Evolutionary conservation across 1,284 basidiomycete species (phyloP).

Genomic region (Boletus sp.): DNA sequence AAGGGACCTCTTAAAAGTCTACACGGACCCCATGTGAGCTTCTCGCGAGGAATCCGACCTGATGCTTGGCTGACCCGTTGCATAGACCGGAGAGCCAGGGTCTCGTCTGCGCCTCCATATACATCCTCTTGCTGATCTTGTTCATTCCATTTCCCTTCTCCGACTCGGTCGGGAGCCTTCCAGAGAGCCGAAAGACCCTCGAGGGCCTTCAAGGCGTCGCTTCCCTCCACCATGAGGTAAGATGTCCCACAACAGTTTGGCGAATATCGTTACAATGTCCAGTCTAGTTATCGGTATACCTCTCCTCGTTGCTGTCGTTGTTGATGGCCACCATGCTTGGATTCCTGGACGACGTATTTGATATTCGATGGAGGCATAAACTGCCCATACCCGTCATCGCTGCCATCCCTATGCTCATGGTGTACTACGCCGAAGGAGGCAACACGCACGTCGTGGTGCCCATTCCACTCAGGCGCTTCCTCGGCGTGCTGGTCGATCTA

Average conservation of each 20-base stretch:
- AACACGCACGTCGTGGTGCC: slow-evolving; percentile 95
- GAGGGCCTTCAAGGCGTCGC: slow-evolving; percentile 66
- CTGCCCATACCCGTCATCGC: slow-evolving; percentile 95
- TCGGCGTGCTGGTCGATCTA: slow-evolving; percentile 81
- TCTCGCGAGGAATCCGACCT: not conserved
- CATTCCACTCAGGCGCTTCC: slow-evolving; percentile 64
- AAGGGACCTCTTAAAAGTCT: slow-evolving; percentile 76
- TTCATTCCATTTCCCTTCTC: slow-evolving; percentile 91
- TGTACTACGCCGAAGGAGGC: slow-evolving; percentile 93
- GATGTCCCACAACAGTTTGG: slow-evolving; percentile 21
- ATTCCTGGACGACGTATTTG: slow-evolving; percentile 96
- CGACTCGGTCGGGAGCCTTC: slow-evolving; percentile 53
- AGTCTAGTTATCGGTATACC: slow-evolving; percentile 79
- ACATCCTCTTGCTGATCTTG: slow-evolving; percentile 80
- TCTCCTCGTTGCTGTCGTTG: slow-evolving; percentile 88
- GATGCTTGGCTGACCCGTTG: not conserved
- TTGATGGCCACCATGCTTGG: slow-evolving; percentile 91
- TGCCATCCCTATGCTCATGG: slow-evolving; percentile 90
- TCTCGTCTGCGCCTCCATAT: slow-evolving; percentile 85
- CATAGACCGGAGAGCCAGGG: slow-evolving; percentile 90
- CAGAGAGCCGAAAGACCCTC: slow-evolving; percentile 37
- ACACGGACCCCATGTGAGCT: slow-evolving; percentile 68
- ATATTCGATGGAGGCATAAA: slow-evolving; percentile 98
- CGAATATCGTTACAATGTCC: not conserved
- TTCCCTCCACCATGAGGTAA: slow-evolving; percentile 86